Base-by-base conservation (phyloP, 176 grass and related monocot species). In the Lolium multiflorum region DNA sequence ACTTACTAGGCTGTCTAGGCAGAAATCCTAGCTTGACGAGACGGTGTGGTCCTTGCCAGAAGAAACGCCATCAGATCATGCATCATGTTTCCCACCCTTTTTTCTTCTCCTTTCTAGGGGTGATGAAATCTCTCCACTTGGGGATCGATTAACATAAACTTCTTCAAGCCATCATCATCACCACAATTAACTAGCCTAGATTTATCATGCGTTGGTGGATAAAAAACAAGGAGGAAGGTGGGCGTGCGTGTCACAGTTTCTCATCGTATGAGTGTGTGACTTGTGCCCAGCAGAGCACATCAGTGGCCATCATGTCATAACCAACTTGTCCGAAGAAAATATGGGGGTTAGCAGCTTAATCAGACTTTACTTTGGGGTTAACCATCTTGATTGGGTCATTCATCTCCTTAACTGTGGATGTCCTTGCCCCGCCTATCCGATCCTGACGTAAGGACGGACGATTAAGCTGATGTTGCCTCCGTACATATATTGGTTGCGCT, bases 261-360 rank as follows among this genome's bases (percentile, higher is more conserved):
- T 47, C 72, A 18, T 49, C 24, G 47, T 35, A 3, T 35, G 31
- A 35, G 31, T 35, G 31, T 35, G 31, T 35, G 31, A 35, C 31
- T 35, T 35, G 2, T 35, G 31, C 31, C 31, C 31, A 80, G 55
- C 74, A 83, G 47, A 74, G 67, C 22, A 49, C 74, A 83, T 51
- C 79, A 56, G 81, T 25, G 71, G 31, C 11, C 73, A 83, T 83
- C 79, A 83, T 74, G n/a, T 82, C 63, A 41, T 78, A 77, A 77
- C 63, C 46, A 37, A 59, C 62, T 63, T 77, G 21, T 51, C 67
- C 24, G 12, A 3, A 51, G 71, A 63, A 59, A 37, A 11, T 18
- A 0, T 38, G 25, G 70, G 74, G 44, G 55, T 90, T 74, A 84
- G 31, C 17, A 46, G 28, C 43, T 12, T 84, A 67, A 74, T 64